Conservation (phyloP, 2,329 filamentous ascomycete genomes). For the Aspergillus candidus region DNA sequence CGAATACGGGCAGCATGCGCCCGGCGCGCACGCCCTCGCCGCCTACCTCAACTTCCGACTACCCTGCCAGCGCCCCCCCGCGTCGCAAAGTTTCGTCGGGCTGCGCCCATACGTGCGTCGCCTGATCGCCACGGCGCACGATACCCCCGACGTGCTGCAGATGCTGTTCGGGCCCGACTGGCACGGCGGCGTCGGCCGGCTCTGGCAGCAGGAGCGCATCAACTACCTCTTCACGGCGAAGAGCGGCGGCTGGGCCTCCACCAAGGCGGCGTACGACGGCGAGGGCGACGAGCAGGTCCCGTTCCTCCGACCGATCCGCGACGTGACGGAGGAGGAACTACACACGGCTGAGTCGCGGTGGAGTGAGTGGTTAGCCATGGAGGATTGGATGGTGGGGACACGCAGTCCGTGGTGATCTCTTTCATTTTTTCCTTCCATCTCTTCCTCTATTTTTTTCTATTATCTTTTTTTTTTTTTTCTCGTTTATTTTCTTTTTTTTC, state of each 20-base stretch:
- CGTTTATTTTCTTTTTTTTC: constrained; percentile 7
- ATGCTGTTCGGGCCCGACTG: constrained; percentile 93
- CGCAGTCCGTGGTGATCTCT: constrained; percentile 39
- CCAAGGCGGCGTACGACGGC: constrained; percentile 88
- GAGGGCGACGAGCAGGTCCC: constrained; percentile 74
- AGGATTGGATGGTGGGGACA: constrained; percentile 94
- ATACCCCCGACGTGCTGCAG: constrained; percentile 73
- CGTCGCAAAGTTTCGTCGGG: constrained; percentile 46
- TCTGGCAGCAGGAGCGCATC: constrained; percentile 80
- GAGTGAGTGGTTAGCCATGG: constrained; percentile 95
- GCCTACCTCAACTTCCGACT: constrained; percentile 88
- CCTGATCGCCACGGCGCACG: constrained; percentile 85
- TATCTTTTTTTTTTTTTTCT: constrained; percentile 8
- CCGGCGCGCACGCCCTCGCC: constrained; percentile 74
- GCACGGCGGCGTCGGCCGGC: constrained; percentile 66
- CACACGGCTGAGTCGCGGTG: constrained; percentile 73
- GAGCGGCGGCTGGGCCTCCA: constrained; percentile 78
- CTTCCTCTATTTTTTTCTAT: constrained; percentile 4
- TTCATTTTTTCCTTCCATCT: constrained; percentile 6
- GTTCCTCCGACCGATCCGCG: constrained; percentile 73
- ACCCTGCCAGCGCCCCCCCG: constrained; percentile 64
- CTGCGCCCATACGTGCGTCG: constrained; percentile 87
- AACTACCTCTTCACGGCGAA: constrained; percentile 96
- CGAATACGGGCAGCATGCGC: constrained; percentile 75
- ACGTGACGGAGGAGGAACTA: constrained; percentile 72